These are phyloP conservation scores for Ganoderma lingzhi DNA, from an alignment of 1,284 basidiomycete species.

Conservation along the genomic window DNA sequence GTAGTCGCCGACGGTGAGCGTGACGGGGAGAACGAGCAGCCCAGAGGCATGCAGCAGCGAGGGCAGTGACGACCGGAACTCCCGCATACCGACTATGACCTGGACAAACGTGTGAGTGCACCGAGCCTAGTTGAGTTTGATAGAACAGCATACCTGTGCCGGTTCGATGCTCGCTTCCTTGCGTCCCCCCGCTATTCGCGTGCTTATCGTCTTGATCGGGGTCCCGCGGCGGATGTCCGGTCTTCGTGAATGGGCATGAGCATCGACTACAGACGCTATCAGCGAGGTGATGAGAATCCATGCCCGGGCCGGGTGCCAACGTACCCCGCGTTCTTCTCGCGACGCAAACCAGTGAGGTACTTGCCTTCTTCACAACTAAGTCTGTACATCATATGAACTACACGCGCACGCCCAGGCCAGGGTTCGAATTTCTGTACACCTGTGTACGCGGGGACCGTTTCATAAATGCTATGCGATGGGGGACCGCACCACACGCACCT, in stretches of 20 bases:
- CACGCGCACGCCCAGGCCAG: constrained; percentile 85
- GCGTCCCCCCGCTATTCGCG: constrained; percentile 88
- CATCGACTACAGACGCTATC: constrained; percentile 72
- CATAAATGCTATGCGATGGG: not conserved
- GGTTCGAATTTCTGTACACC: constrained; percentile 87
- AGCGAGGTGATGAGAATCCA: not conserved
- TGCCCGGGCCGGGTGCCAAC: no score
- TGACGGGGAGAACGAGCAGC: constrained; percentile 87
- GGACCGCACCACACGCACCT: constrained; percentile 83
- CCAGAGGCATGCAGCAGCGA: constrained; percentile 89
- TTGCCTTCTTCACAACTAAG: constrained; percentile 96
- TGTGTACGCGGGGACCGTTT: constrained; percentile 41
- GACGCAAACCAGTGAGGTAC: constrained; percentile 88
- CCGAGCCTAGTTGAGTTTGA: not conserved
- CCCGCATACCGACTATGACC: constrained; percentile 97
- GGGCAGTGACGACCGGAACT: constrained; percentile 94
- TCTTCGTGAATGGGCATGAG: constrained; percentile 90
- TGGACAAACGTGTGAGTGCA: constrained; percentile 40
- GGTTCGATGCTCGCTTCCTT: constrained; percentile 73
- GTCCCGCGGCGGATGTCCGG: constrained; percentile 50
- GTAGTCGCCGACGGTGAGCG: constrained; percentile 96
- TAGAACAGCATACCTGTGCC: constrained; percentile 63
- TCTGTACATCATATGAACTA: constrained; percentile 96
- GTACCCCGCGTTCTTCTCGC: constrained; percentile 94
- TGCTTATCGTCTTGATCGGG: constrained; percentile 87